Evolutionary conservation across 345 rosid species (phyloP).

Genomic region (Triadica sebifera): DNA sequence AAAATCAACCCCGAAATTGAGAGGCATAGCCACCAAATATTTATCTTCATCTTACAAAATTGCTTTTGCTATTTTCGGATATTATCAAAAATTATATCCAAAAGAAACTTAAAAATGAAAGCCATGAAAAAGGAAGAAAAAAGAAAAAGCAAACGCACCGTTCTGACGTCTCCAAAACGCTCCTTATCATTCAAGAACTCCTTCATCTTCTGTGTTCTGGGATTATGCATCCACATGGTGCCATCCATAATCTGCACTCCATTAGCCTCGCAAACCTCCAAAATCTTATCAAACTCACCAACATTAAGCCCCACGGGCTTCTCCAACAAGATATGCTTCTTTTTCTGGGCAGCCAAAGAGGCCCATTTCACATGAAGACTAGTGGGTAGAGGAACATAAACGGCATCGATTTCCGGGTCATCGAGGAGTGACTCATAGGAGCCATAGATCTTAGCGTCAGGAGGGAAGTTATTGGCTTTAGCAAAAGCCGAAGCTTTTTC

Average conservation of each 20-base stretch:
- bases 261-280: conserved; percentile 56
- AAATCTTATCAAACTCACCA: conserved; percentile 57
- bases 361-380: conserved; percentile 77
- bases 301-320: conserved; percentile 67
- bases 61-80: too few relatives aligned
- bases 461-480: conserved; percentile 53
- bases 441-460: conserved; percentile 52
- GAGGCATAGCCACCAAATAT: neutral
- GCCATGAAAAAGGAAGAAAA: too few relatives aligned
- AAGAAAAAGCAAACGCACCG: conserved; percentile 35
- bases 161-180: conserved; percentile 54
- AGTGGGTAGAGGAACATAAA: conserved; percentile 72
- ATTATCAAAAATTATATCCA: too few relatives aligned
- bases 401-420: conserved; percentile 71
- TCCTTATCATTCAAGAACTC: conserved; percentile 46
- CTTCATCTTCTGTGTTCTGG: conserved; percentile 53
- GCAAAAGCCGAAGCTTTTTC: conserved; percentile 62
- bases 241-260: conserved; percentile 87
- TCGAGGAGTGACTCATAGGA: conserved; percentile 72
- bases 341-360: conserved; percentile 50
- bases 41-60: neutral
- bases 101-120: neutral
- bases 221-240: conserved; percentile 84
- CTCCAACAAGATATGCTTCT: conserved; percentile 75
- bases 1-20: too few relatives aligned